Evolutionary conservation across 805 yeast genomes (phyloP).

Genomic region (Saccharomyces mikatae): DNA sequence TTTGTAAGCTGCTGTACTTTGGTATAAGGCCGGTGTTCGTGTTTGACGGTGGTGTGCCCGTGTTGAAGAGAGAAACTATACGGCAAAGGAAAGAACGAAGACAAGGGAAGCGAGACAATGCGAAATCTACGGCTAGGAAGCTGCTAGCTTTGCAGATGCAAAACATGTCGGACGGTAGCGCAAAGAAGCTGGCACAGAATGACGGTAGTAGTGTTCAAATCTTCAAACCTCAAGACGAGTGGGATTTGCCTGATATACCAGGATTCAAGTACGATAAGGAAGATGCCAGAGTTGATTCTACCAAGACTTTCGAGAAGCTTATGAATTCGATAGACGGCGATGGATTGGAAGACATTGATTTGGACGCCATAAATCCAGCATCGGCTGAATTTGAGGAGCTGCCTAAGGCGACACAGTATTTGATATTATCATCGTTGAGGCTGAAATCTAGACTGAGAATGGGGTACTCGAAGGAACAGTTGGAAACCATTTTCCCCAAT

Average conservation of each 20-base stretch:
- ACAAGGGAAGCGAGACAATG: conserved; percentile 63
- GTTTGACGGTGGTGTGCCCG: conserved; percentile 93
- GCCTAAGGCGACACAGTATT: conserved; percentile 84
- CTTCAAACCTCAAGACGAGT: conserved; percentile 59
- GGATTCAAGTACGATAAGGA: conserved; percentile 42
- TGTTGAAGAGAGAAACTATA: conserved; percentile 71
- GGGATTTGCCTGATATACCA: conserved; percentile 68
- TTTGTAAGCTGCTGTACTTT: conserved; percentile 79
- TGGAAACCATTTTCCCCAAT: conserved; percentile 72
- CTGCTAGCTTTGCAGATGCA: conserved; percentile 76
- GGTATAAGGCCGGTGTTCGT: conserved; percentile 88
- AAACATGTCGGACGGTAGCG: conserved; percentile 20
- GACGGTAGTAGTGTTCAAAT: conserved; percentile 1
- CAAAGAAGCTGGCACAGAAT: not conserved
- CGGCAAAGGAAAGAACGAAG: conserved; percentile 62
- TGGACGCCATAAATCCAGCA: conserved; percentile 72
- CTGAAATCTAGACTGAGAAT: conserved; percentile 81
- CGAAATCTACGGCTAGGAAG: conserved; percentile 68
- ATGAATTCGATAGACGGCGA: conserved; percentile 44
- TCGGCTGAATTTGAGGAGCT: conserved; percentile 67
- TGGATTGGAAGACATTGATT: conserved; percentile 60
- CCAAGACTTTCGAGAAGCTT: conserved; percentile 59
- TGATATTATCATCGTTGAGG: conserved; percentile 74
- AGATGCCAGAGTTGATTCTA: conserved; percentile 70
- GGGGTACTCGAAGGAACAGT: conserved; percentile 90